Conservation (phyloP, 371 early-diverging fungal genomes). For the Mortierella sp. region DNA sequence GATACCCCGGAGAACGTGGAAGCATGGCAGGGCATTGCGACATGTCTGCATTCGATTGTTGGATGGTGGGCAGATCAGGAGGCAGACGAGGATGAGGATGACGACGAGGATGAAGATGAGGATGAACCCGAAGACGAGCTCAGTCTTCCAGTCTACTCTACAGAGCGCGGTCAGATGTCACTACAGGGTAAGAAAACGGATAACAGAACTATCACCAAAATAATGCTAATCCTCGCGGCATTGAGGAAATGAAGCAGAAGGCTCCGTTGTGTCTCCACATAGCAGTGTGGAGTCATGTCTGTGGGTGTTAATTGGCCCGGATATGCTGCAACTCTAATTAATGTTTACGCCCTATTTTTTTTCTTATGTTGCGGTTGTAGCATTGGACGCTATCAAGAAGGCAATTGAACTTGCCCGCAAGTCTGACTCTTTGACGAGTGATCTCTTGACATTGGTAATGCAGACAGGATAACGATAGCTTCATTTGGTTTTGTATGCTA, state of each 20-base stretch:
- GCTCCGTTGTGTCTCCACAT: background rate
- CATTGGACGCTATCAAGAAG: slow-evolving; percentile 49
- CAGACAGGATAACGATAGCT: background rate
- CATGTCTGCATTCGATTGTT: slow-evolving; percentile 56
- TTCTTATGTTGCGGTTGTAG: slow-evolving; percentile 8
- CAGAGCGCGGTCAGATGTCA: slow-evolving; percentile 46
- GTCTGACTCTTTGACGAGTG: slow-evolving; percentile 35
- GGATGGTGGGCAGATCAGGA: slow-evolving; percentile 58
- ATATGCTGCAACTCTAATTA: background rate
- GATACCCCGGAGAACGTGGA: slow-evolving; percentile 43
- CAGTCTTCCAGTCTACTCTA: slow-evolving; percentile 41
- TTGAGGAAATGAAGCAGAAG: background rate
- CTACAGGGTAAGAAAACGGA: slow-evolving; percentile 27
- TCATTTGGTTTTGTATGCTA: background rate
- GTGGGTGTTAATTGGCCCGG: background rate
- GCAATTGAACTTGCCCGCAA: slow-evolving; percentile 50
- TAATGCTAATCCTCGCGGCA: background rate
- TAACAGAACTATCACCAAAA: background rate
- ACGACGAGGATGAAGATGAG: slow-evolving; percentile 35
- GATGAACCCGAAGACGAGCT: slow-evolving; percentile 48
- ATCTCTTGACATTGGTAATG: slow-evolving; percentile 49
- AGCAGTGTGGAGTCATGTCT: background rate
- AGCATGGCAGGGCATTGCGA: slow-evolving; percentile 53
- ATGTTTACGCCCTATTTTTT: background rate
- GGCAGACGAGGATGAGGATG: slow-evolving; percentile 42